Conservation (phyloP, 176 grass and related monocot genomes). For the Phoenix roebelenii region DNA sequence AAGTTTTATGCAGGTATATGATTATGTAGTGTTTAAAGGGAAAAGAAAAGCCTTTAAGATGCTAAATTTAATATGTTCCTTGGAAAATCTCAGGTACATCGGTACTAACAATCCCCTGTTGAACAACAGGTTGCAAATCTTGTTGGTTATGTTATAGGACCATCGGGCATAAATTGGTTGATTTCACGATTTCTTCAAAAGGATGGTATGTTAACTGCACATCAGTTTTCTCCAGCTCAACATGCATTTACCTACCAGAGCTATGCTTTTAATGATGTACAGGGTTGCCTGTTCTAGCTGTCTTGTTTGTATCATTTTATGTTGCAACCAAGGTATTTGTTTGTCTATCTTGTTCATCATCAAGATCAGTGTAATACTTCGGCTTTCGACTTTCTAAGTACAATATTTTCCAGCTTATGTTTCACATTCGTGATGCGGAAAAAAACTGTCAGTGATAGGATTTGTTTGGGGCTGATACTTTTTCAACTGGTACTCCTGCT, state of each 20-base stretch:
- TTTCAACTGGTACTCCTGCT: too few species aligned
- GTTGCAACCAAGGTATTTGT: constrained; percentile 62
- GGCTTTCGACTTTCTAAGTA: constrained; percentile 1
- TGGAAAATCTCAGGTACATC: background rate
- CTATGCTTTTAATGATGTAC: constrained; percentile 18
- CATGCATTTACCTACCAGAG: constrained; percentile 4
- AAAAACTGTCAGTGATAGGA: constrained; percentile 4
- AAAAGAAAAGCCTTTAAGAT: too few species aligned
- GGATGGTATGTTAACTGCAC: constrained; percentile 29
- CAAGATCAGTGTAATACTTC: background rate
- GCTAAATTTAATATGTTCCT: too few species aligned
- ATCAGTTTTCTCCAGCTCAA: background rate
- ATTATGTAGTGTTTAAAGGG: too few species aligned
- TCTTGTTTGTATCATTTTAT: constrained; percentile 74
- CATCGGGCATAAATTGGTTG: constrained; percentile 53
- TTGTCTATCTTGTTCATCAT: constrained; percentile 7
- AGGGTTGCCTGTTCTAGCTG: constrained; percentile 43
- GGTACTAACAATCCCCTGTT: background rate
- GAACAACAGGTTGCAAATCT: constrained; percentile 67
- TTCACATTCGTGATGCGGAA: constrained; percentile 52
- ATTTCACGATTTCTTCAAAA: constrained; percentile 53
- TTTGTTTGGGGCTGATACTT: background rate
- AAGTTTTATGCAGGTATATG: too few species aligned
- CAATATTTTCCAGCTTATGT: constrained; percentile 63
- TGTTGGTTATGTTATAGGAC: constrained; percentile 78